These are phyloP conservation scores for Conticribra guillardii DNA, from an alignment of 108 stramenopile species.

Conservation along the genomic window DNA sequence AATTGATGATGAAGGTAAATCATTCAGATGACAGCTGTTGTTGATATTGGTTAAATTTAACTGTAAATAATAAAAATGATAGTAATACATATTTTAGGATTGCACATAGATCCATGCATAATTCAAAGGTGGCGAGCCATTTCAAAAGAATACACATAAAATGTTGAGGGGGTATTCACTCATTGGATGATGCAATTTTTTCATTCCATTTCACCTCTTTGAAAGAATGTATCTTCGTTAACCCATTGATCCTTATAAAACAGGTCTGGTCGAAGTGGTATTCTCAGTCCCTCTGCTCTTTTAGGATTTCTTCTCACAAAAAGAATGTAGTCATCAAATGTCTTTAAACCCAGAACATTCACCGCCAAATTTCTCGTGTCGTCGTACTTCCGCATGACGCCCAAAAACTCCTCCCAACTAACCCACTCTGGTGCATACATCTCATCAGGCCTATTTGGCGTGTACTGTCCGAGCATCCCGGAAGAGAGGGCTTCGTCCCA, in stretches of 20 bases:
- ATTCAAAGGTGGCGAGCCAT: too few relatives aligned
- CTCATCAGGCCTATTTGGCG: conserved; percentile 65
- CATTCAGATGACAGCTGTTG: too few relatives aligned
- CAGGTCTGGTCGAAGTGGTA: conserved; percentile 66
- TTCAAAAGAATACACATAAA: too few relatives aligned
- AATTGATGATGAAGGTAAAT: too few relatives aligned
- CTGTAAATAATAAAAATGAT: too few relatives aligned
- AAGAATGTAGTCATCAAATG: conserved; percentile 52
- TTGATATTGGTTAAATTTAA: too few relatives aligned
- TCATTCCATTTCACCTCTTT: too few relatives aligned
- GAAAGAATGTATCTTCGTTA: conserved; percentile 60
- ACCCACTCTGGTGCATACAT: conserved; percentile 79
- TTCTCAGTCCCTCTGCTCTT: conserved; percentile 69
- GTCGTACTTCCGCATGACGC: conserved; percentile 69
- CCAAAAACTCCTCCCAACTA: conserved; percentile 75
- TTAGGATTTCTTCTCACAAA: conserved; percentile 57
- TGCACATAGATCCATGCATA: too few relatives aligned
- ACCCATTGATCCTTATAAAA: conserved; percentile 68
- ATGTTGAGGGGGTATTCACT: too few relatives aligned
- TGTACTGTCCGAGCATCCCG: conserved; percentile 60
- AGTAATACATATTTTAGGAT: too few relatives aligned
- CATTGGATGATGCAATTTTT: too few relatives aligned
- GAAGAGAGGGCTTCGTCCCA: conserved; percentile 66
- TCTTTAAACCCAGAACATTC: conserved; percentile 50
- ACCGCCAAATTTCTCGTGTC: conserved; percentile 57